phyloP scores from a whole-genome alignment of 345 rosid species.

The Eucalyptus pauciflora region DNA sequence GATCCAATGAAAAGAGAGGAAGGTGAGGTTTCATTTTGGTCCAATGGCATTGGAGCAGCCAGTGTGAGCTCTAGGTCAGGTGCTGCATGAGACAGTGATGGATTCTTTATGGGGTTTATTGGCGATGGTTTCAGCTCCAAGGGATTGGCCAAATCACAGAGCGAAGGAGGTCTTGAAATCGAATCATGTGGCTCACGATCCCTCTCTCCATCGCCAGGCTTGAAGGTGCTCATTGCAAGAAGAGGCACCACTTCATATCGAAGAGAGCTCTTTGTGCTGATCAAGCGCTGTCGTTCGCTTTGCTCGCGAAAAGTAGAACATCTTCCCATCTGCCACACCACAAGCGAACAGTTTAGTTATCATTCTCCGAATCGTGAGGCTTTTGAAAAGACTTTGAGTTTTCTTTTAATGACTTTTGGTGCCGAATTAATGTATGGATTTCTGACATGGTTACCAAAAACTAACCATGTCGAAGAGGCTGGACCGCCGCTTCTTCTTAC shows the following conservation, averaged over 20 bases:
- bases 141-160: not conserved
- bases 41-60: slow-evolving; percentile 21
- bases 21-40: not conserved
- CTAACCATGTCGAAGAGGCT: slow-evolving; percentile 56
- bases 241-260: not conserved
- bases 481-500: slow-evolving; percentile 50
- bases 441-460: not conserved
- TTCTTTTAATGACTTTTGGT: not conserved
- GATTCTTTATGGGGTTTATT: not conserved
- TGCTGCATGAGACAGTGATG: not conserved
- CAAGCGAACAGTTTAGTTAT: not conserved
- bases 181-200: not conserved
- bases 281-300: not conserved
- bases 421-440: not conserved
- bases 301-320: not conserved
- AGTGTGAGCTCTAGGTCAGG: slow-evolving; percentile 46
- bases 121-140: not conserved
- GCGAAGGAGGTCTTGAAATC: not conserved
- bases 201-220: not conserved
- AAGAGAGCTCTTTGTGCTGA: not conserved
- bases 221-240: not conserved
- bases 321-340: not conserved
- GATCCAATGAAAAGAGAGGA: slow-evolving; percentile 17
- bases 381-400: not conserved
- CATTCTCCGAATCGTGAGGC: not conserved